A percentile compares a stretch with the other conserved stretches of the same genome.
Conservation (phyloP, 345 rosid genomes). For the Murraya paniculata region DNA sequence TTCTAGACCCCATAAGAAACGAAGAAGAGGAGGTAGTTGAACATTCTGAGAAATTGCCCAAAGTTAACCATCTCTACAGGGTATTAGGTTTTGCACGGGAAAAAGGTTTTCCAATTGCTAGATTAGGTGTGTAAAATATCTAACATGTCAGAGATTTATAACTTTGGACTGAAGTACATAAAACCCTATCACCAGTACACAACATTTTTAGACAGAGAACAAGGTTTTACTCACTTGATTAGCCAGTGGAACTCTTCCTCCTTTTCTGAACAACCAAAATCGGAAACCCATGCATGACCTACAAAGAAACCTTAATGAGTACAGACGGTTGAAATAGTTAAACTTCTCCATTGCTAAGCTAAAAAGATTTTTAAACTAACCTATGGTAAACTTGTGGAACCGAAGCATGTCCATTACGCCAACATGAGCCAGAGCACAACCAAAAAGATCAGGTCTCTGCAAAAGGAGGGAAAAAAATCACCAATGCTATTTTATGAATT, state of each 20-base stretch:
- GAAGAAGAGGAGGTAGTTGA: too few species aligned
- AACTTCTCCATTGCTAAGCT: neutral
- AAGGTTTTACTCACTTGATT: slow-evolving; percentile 55
- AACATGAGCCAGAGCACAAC: slow-evolving; percentile 97
- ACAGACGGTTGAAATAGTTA: slow-evolving; percentile 26
- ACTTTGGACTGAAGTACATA: neutral
- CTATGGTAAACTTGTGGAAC: slow-evolving; percentile 93
- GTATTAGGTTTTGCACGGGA: neutral
- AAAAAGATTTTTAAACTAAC: slow-evolving; percentile 35
- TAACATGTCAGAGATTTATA: neutral
- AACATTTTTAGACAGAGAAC: too few species aligned
- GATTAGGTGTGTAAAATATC: neutral
- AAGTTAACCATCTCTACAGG: neutral
- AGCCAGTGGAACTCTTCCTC: slow-evolving; percentile 89
- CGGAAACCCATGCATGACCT: slow-evolving; percentile 98
- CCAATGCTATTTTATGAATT: slow-evolving; percentile 23
- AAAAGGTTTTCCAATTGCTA: neutral
- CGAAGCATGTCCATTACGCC: slow-evolving; percentile 99
- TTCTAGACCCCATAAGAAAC: too few species aligned
- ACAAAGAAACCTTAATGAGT: slow-evolving; percentile 12
- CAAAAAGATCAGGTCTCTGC: slow-evolving; percentile 97
- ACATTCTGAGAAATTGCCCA: too few species aligned
- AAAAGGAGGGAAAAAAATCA: neutral
- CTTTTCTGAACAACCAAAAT: slow-evolving; percentile 76
- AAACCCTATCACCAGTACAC: neutral